These are phyloP conservation scores for Tuber magnatum DNA, from an alignment of 495 filamentous ascomycete species.

Conservation along the genomic window DNA sequence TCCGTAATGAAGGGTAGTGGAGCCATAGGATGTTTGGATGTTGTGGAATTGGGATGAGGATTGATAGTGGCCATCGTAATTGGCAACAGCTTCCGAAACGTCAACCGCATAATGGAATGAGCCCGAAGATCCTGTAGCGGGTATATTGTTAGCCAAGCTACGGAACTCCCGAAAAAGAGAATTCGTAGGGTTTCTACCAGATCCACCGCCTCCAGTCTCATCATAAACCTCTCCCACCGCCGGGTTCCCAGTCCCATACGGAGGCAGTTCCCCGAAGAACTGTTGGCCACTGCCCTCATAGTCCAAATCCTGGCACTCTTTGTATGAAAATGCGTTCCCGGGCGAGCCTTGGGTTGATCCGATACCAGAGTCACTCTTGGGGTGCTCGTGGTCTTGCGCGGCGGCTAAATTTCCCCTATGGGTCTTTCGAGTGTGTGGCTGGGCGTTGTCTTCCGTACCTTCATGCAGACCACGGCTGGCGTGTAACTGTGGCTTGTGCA, in stretches of 20 bases:
- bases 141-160: background rate
- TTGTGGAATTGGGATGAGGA: background rate
- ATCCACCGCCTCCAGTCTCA: background rate
- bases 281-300: background rate
- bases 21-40: background rate
- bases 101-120: background rate
- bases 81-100: background rate
- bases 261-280: background rate
- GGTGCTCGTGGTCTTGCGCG: background rate
- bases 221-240: background rate
- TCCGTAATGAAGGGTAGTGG: background rate
- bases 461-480: background rate
- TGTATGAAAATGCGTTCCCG: background rate
- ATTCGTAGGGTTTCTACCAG: background rate
- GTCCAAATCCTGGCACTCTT: background rate
- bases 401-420: background rate
- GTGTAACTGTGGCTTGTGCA: background rate
- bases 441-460: background rate
- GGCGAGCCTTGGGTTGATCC: constrained; percentile 14
- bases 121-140: background rate
- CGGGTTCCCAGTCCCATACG: background rate
- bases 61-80: background rate
- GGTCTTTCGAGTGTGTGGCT: background rate
- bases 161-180: background rate
- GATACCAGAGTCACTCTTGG: constrained; percentile 20